These are phyloP conservation scores for Cyclotella baltica DNA, from an alignment of 108 stramenopile species.

Conservation along the genomic window DNA sequence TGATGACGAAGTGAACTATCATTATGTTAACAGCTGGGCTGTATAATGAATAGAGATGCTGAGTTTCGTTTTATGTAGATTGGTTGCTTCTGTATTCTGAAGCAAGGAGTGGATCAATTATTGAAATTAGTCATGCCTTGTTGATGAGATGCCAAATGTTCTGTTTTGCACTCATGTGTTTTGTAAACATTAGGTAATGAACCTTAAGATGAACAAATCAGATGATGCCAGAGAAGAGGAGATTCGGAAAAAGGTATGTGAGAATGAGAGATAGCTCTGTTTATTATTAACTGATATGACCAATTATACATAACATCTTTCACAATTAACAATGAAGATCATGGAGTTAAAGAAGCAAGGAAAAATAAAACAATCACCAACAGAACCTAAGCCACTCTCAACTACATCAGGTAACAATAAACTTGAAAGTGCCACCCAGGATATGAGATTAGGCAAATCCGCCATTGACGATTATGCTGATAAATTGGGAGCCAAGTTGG, in stretches of 20 bases:
- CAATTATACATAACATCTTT: background rate
- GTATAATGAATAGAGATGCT: too few species aligned
- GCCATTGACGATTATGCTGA: constrained; percentile 47
- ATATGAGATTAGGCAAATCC: constrained; percentile 2
- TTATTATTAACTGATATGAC: background rate
- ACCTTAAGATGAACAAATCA: background rate
- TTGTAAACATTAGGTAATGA: background rate
- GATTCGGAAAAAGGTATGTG: constrained; percentile 64
- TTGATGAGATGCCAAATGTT: too few species aligned
- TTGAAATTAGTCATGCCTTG: too few species aligned
- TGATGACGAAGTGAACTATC: too few species aligned
- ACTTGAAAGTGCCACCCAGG: background rate
- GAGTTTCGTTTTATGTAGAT: too few species aligned
- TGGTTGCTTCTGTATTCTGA: too few species aligned
- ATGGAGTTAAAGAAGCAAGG: constrained; percentile 67
- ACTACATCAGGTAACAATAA: background rate
- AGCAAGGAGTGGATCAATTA: too few species aligned
- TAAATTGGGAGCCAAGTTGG: constrained; percentile 38
- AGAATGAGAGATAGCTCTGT: background rate
- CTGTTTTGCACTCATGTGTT: too few species aligned
- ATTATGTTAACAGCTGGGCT: too few species aligned
- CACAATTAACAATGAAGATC: constrained; percentile 39
- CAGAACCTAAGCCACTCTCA: background rate
- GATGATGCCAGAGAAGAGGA: constrained; percentile 59
- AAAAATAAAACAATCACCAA: constrained; percentile 21